Percentiles rank a stretch among this genome's conserved stretches.
Evolutionary conservation across 345 rosid genomes (phyloP).

Genomic region (Heritiera littoralis): DNA sequence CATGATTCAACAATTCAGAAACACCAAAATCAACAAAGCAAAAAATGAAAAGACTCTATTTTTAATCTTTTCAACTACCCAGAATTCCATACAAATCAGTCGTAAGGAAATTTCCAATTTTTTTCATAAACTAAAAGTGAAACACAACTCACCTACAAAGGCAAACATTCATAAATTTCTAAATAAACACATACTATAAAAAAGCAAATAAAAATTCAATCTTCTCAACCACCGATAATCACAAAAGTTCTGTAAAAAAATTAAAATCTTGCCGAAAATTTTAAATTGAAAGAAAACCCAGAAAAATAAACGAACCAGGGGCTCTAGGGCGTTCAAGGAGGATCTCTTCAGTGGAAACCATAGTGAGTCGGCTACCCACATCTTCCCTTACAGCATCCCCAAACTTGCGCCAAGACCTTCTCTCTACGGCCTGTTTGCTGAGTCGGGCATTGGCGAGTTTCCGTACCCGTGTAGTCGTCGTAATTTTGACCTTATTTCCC

Average conservation of each 20-base stretch:
- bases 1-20: background rate
- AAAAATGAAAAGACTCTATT: background rate
- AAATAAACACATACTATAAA: no score
- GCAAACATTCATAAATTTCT: background rate
- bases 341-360: conserved; percentile 79
- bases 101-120: no score
- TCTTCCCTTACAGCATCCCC: conserved; percentile 77
- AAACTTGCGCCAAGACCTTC: conserved; percentile 67
- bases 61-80: background rate
- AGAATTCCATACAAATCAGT: background rate
- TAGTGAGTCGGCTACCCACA: conserved; percentile 61
- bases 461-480: conserved; percentile 61
- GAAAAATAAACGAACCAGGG: conserved; percentile 41
- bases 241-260: background rate
- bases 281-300: background rate
- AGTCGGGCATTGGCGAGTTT: conserved; percentile 63
- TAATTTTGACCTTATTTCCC: conserved; percentile 60
- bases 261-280: background rate
- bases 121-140: background rate
- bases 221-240: background rate
- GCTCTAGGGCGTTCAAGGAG: conserved; percentile 60
- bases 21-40: background rate
- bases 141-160: background rate
- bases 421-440: conserved; percentile 58
- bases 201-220: background rate